These are phyloP conservation scores for Ustilago vetiveriae DNA, from an alignment of 1,284 basidiomycete species.

Conservation along the genomic window DNA sequence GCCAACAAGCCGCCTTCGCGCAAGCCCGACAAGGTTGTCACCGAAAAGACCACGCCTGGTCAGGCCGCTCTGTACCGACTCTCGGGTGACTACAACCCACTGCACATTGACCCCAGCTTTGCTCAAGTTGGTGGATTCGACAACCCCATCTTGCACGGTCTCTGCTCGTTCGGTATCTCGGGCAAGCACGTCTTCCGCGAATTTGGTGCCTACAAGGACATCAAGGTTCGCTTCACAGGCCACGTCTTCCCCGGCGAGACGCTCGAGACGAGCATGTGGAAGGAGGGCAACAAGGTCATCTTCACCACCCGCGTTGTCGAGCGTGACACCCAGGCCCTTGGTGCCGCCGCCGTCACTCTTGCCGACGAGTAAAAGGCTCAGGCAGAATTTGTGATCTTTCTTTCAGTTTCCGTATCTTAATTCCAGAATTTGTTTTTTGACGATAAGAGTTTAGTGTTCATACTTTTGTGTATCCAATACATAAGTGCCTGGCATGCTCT, in stretches of 20 bases:
- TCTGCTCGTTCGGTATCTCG: slow-evolving; percentile 92
- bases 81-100: slow-evolving; percentile 76
- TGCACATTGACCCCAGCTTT: slow-evolving; percentile 93
- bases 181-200: slow-evolving; percentile 91
- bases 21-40: slow-evolving; percentile 62
- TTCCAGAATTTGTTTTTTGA: neutral
- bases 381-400: too few species aligned
- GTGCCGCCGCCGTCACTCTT: slow-evolving; percentile 80
- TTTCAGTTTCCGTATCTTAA: neutral
- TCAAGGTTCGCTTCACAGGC: slow-evolving; percentile 94
- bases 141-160: slow-evolving; percentile 77
- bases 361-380: slow-evolving; percentile 42
- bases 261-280: slow-evolving; percentile 81
- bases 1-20: slow-evolving; percentile 78
- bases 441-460: too few species aligned
- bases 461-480: too few species aligned
- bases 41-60: slow-evolving; percentile 59
- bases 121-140: slow-evolving; percentile 94
- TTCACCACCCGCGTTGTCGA: slow-evolving; percentile 87
- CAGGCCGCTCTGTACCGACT: slow-evolving; percentile 78
- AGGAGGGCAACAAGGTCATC: slow-evolving; percentile 88
- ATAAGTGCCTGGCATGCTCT: too few species aligned
- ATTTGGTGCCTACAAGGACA: slow-evolving; percentile 87
- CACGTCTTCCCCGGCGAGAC: slow-evolving; percentile 96
- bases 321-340: slow-evolving; percentile 75